Conservation (phyloP, 768 basidiomycete species). For the Mycena latifolia region DNA sequence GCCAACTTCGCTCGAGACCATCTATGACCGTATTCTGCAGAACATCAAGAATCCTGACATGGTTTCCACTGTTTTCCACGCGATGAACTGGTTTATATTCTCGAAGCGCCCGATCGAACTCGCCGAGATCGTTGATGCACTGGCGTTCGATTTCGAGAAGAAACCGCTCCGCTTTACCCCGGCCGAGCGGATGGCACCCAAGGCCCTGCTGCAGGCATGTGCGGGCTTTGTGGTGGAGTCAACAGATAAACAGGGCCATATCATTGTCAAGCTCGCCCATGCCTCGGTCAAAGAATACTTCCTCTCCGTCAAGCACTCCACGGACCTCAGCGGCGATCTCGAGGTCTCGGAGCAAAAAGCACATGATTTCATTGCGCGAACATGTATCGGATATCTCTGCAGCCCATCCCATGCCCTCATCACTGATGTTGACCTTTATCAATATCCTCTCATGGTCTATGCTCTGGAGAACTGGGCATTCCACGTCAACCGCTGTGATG, state of each 20-base stretch:
- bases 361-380: too few relatives aligned
- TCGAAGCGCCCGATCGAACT: constrained; percentile 31
- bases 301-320: too few relatives aligned
- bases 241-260: not conserved
- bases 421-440: too few relatives aligned
- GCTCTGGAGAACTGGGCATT: too few relatives aligned
- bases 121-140: constrained; percentile 38
- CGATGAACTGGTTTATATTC: constrained; percentile 38
- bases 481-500: not conserved
- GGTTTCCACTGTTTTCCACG: constrained; percentile 23
- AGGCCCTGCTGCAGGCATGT: not conserved
- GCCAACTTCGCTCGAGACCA: too few relatives aligned
- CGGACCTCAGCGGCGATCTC: too few relatives aligned
- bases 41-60: constrained; percentile 33
- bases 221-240: constrained; percentile 9
- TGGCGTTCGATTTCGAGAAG: constrained; percentile 33
- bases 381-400: too few relatives aligned
- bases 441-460: too few relatives aligned
- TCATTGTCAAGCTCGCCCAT: not conserved
- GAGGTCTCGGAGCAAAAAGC: not conserved
- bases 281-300: constrained; percentile 15
- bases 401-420: not conserved
- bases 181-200: constrained; percentile 8
- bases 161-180: constrained; percentile 19
- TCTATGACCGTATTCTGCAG: constrained; percentile 39